Conservation (phyloP, 768 basidiomycete species). For the Dioszegia aurantiaca region DNA sequence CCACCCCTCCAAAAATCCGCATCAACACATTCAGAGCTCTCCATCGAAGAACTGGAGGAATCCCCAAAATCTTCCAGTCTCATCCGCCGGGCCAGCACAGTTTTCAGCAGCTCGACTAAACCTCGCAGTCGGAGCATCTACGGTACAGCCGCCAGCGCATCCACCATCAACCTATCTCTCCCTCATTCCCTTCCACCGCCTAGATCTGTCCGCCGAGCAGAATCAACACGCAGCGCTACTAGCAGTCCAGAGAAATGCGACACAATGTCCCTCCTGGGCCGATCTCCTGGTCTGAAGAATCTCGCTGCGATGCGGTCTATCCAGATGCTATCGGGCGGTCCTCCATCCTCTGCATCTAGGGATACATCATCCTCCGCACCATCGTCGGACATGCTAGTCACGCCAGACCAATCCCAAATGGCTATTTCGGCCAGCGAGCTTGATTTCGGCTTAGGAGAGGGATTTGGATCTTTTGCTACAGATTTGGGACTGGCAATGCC, state of each 20-base stretch:
- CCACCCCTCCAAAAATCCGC: background rate
- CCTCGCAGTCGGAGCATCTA: slow-evolving; percentile 8
- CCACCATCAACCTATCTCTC: slow-evolving; percentile 19
- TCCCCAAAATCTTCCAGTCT: background rate
- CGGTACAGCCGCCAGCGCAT: slow-evolving; percentile 1
- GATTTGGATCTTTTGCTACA: slow-evolving; percentile 21
- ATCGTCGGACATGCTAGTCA: background rate
- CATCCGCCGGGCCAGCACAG: slow-evolving; percentile 8
- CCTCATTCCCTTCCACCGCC: slow-evolving; percentile 17
- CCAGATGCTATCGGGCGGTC: background rate
- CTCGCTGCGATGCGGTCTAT: slow-evolving; percentile 1
- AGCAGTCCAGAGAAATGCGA: too few species aligned
- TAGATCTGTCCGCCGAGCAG: background rate
- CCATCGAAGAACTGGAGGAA: slow-evolving; percentile 1
- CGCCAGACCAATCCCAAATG: slow-evolving; percentile 6
- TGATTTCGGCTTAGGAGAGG: slow-evolving; percentile 26
- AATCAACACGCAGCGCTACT: background rate
- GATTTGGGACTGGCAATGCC: slow-evolving; percentile 15
- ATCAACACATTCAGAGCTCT: background rate
- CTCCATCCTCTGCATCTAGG: slow-evolving; percentile 33
- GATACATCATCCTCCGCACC: background rate
- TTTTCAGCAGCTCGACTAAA: slow-evolving; percentile 1
- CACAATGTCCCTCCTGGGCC: background rate
- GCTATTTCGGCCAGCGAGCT: slow-evolving; percentile 8
- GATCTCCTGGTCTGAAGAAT: slow-evolving; percentile 15